Conservation (phyloP, 768 basidiomycete species). For the Amanita phalloides region DNA sequence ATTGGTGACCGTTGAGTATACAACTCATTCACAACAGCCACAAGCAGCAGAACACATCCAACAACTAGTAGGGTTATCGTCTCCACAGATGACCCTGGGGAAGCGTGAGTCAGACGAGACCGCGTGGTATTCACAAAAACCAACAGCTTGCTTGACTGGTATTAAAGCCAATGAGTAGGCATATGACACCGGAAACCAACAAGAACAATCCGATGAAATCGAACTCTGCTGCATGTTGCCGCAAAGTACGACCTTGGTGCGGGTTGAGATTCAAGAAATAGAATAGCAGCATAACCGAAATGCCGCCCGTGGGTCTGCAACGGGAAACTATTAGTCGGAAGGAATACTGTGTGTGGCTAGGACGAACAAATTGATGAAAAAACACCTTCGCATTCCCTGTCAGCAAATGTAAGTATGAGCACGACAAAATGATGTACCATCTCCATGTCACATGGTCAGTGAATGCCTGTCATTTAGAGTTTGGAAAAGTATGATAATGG, state of each 20-base stretch:
- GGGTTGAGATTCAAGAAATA: slow-evolving; percentile 77
- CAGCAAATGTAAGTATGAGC: neutral
- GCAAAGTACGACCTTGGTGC: slow-evolving; percentile 44
- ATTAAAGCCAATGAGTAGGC: slow-evolving; percentile 64
- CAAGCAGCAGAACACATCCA: slow-evolving; percentile 42
- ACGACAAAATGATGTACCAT: slow-evolving; percentile 34
- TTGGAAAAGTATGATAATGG: neutral
- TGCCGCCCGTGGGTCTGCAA: slow-evolving; percentile 59
- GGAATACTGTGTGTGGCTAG: neutral
- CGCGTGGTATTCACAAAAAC: slow-evolving; percentile 12
- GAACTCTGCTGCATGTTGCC: slow-evolving; percentile 51
- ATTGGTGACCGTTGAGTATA: slow-evolving; percentile 59
- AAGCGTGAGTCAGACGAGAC: neutral
- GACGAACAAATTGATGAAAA: slow-evolving; percentile 66
- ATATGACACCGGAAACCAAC: slow-evolving; percentile 55
- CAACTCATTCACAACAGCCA: slow-evolving; percentile 45
- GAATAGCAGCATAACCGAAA: slow-evolving; percentile 52
- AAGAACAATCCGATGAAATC: slow-evolving; percentile 62
- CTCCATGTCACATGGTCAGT: slow-evolving; percentile 72
- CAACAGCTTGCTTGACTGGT: slow-evolving; percentile 57
- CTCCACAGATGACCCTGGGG: slow-evolving; percentile 43
- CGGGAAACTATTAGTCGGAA: neutral
- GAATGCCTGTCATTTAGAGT: slow-evolving; percentile 33
- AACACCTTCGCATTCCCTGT: slow-evolving; percentile 36
- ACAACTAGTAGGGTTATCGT: slow-evolving; percentile 56